Conservation (phyloP, 2,329 filamentous ascomycete genomes). For the Phyllachora maydis region DNA sequence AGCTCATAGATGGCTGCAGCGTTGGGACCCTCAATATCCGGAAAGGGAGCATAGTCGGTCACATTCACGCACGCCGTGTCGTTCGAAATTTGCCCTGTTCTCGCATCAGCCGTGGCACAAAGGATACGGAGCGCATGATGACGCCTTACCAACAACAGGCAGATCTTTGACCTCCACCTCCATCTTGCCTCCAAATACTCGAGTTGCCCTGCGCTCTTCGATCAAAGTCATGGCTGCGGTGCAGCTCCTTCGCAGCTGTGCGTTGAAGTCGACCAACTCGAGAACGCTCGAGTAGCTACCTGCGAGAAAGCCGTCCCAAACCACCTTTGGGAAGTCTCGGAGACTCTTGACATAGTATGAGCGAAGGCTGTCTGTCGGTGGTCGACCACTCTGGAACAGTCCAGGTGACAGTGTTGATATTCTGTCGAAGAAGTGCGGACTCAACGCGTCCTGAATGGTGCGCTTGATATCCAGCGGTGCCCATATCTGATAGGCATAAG, state of each 20-base stretch:
- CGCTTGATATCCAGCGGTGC: constrained; percentile 30
- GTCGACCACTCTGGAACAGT: constrained; percentile 14
- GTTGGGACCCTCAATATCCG: constrained; percentile 19
- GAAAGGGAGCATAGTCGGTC: constrained; percentile 31
- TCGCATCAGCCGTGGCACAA: constrained; percentile 2
- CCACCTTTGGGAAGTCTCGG: constrained; percentile 12
- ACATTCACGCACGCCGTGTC: constrained; percentile 17
- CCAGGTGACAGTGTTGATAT: constrained; percentile 28
- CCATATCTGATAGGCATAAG: constrained; percentile 26
- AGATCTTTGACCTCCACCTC: constrained; percentile 19
- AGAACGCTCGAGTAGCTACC: constrained; percentile 29
- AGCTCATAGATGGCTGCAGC: constrained; percentile 18
- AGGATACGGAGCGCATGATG: neutral
- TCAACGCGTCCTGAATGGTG: constrained; percentile 34
- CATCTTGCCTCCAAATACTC: constrained; percentile 18
- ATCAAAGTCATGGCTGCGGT: constrained; percentile 29
- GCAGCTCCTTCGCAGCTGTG: constrained; percentile 23
- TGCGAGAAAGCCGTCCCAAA: constrained; percentile 26
- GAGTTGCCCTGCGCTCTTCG: constrained; percentile 25
- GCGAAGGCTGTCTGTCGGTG: constrained; percentile 18
- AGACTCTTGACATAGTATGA: constrained; percentile 25
- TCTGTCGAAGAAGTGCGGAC: constrained; percentile 31
- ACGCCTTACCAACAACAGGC: constrained; percentile 21
- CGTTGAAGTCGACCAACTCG: constrained; percentile 21
- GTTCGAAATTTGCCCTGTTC: constrained; percentile 18